These are phyloP conservation scores for Deakozyma indianensis DNA, from an alignment of 805 yeast species.

Conservation along the genomic window DNA sequence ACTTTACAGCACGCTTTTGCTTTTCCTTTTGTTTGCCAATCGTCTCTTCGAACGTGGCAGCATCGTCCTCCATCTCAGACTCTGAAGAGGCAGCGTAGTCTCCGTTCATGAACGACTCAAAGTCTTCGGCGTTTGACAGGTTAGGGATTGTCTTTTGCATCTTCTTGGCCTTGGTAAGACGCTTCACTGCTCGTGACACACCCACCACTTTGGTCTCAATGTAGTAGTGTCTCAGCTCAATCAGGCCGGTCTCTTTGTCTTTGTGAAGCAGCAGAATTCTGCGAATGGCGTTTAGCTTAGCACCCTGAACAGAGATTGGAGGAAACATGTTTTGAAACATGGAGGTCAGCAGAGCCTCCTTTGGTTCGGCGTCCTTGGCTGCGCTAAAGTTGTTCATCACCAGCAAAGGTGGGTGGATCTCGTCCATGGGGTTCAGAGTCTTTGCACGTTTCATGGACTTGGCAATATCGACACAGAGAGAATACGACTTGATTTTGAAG, in stretches of 20 bases:
- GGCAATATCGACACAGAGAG: slow-evolving; percentile 69
- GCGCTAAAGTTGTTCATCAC: slow-evolving; percentile 82
- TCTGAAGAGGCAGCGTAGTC: slow-evolving; percentile 80
- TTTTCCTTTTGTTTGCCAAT: slow-evolving; percentile 5
- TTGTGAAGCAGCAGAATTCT: slow-evolving; percentile 77
- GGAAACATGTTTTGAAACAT: slow-evolving; percentile 95
- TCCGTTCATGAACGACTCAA: slow-evolving; percentile 71
- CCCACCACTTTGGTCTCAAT: slow-evolving; percentile 71
- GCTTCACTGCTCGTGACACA: slow-evolving; percentile 57
- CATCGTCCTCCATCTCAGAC: slow-evolving; percentile 85
- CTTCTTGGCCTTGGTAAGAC: slow-evolving; percentile 48
- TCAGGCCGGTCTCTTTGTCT: slow-evolving; percentile 51
- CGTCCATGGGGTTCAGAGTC: slow-evolving; percentile 50
- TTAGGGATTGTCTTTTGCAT: slow-evolving; percentile 57
- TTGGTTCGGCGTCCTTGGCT: slow-evolving; percentile 43
- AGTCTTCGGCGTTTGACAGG: slow-evolving; percentile 51
- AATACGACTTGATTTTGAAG: slow-evolving; percentile 62
- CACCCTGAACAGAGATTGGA: slow-evolving; percentile 74
- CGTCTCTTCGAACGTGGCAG: slow-evolving; percentile 8
- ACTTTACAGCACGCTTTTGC: slow-evolving; percentile 71
- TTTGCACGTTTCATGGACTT: slow-evolving; percentile 63
- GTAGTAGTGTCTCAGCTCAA: slow-evolving; percentile 80
- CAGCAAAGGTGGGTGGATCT: slow-evolving; percentile 68
- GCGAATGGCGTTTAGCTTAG: slow-evolving; percentile 59
- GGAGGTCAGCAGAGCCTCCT: slow-evolving; percentile 73